These are phyloP conservation scores for Colletotrichum sp. DNA, from an alignment of 2,329 filamentous ascomycete species.

Conservation along the genomic window DNA sequence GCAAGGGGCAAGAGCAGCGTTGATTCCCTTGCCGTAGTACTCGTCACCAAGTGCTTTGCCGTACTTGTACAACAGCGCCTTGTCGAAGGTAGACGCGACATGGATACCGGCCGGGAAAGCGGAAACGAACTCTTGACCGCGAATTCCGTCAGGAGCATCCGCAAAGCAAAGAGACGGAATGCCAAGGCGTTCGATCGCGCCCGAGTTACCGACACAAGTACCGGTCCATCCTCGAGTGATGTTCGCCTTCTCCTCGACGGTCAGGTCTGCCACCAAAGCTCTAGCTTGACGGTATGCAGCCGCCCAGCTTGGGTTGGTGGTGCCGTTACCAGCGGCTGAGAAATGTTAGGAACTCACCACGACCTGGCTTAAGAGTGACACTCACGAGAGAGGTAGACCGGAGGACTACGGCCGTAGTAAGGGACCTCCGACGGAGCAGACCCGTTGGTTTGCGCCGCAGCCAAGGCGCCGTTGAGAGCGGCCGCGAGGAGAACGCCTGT, in stretches of 20 bases:
- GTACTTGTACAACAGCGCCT: conserved; percentile 46
- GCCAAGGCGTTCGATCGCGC: conserved; percentile 46
- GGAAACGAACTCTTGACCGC: conserved; percentile 52
- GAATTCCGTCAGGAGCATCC: conserved; percentile 54
- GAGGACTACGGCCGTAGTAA: conserved; percentile 11
- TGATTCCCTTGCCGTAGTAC: conserved; percentile 38
- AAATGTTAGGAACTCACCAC: neutral
- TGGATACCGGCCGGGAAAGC: conserved; percentile 54
- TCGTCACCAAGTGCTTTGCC: conserved; percentile 37
- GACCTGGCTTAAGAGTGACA: neutral
- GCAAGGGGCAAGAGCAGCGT: conserved; percentile 37
- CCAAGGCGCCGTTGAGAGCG: neutral
- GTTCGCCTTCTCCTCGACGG: conserved; percentile 67
- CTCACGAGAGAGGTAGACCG: conserved; percentile 12
- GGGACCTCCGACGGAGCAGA: conserved; percentile 11
- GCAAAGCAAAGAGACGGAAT: conserved; percentile 55
- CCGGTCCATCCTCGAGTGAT: conserved; percentile 39
- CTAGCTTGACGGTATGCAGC: conserved; percentile 63
- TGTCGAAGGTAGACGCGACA: conserved; percentile 55
- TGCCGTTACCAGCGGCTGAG: neutral
- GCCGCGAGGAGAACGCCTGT: neutral
- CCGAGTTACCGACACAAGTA: conserved; percentile 48
- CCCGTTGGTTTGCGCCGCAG: neutral
- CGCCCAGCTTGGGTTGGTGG: conserved; percentile 46
- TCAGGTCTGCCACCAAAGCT: conserved; percentile 64